Percentiles rank a stretch among this genome's conserved stretches.
These are phyloP conservation scores for Aechmea fasciata DNA, from an alignment of 176 grass and related monocot genomes.

Conservation along the genomic window DNA sequence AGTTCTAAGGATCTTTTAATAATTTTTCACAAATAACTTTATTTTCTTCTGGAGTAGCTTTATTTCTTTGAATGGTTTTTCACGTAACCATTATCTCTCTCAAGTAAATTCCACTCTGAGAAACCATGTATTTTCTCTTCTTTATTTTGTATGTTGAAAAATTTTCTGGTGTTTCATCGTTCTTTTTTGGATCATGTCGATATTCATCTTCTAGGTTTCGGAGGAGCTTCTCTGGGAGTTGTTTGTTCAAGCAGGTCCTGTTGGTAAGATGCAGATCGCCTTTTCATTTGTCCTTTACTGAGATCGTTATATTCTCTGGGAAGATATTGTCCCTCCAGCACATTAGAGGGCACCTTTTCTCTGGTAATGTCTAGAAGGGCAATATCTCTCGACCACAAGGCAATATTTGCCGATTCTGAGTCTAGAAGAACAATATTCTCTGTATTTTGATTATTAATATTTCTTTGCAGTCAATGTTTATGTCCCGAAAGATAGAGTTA, in stretches of 20 bases:
- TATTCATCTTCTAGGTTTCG: slow-evolving; percentile 31
- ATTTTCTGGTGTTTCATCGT: background rate
- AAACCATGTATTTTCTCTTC: background rate
- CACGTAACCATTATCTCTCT: too few species aligned
- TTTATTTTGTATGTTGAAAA: background rate
- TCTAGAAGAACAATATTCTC: too few species aligned
- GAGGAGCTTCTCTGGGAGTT: slow-evolving; percentile 95
- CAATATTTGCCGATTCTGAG: too few species aligned
- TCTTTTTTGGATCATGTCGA: background rate
- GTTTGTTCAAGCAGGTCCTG: slow-evolving; percentile 93
- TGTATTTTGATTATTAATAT: background rate
- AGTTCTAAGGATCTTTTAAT: too few species aligned
- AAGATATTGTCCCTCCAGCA: background rate
- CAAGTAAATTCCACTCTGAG: too few species aligned
- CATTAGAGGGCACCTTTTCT: too few species aligned
- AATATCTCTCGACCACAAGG: too few species aligned
- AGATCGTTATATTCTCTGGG: background rate
- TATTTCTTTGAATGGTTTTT: too few species aligned
- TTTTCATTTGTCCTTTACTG: background rate
- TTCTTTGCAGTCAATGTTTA: slow-evolving; percentile 91
- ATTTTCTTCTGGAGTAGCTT: too few species aligned
- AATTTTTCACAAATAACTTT: too few species aligned
- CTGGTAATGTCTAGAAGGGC: too few species aligned
- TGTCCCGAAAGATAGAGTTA: slow-evolving; percentile 99
- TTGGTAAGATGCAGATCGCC: slow-evolving; percentile 52